Evolutionary conservation across 371 early-diverging fungal species (phyloP).

Genomic region (Neoconidiobolus thromboides): DNA sequence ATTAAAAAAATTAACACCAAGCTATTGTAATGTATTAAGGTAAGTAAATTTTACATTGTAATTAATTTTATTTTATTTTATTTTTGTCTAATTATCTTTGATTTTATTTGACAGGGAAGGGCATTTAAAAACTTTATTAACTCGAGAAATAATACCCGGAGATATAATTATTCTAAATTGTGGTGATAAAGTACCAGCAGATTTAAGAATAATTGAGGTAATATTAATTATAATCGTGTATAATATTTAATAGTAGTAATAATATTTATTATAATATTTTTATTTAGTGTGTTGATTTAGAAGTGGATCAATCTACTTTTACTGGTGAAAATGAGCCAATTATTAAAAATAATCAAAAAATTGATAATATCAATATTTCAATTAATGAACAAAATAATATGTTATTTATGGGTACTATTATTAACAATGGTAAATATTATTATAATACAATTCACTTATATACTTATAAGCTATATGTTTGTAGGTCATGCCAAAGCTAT

Average conservation of each 20-base stretch:
- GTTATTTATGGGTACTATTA: conserved; percentile 76
- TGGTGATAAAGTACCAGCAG: conserved; percentile 84
- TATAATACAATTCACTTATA: not conserved
- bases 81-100: not conserved
- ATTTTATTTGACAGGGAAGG: conserved; percentile 26
- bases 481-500: conserved; percentile 55
- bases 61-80: not conserved
- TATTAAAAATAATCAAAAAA: conserved; percentile 36
- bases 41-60: conserved; percentile 10
- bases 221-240: conserved; percentile 3
- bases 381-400: conserved; percentile 64
- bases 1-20: conserved; percentile 69
- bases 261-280: not conserved
- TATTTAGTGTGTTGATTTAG: conserved; percentile 42
- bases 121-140: conserved; percentile 27
- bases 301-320: conserved; percentile 72
- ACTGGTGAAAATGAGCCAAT: conserved; percentile 77
- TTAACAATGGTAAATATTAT: conserved; percentile 32
- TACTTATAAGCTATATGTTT: not conserved
- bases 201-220: conserved; percentile 47
- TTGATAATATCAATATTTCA: conserved; percentile 30
- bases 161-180: conserved; percentile 59
- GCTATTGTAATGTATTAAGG: conserved; percentile 62
- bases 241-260: not conserved
- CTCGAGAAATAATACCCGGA: conserved; percentile 63